Conservation (phyloP, 75 land plant genomes). For the Cryptomeria japonica region DNA sequence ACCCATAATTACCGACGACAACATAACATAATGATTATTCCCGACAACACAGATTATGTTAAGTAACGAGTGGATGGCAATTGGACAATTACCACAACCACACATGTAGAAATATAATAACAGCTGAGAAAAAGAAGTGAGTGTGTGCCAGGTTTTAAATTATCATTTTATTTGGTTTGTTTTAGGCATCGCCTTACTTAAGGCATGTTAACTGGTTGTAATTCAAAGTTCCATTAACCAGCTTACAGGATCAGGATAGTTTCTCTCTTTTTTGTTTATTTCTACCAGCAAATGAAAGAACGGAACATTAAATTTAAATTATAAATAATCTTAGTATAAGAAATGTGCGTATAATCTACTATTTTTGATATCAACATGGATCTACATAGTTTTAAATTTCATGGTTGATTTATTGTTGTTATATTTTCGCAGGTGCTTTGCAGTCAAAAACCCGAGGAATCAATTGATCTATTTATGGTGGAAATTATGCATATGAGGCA, state of each 20-base stretch:
- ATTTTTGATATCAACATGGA: background rate
- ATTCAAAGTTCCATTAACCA: background rate
- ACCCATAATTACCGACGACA: too few species aligned
- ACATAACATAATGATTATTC: too few species aligned
- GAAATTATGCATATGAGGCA: slow-evolving; percentile 99
- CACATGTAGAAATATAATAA: background rate
- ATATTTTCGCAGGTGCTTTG: slow-evolving; percentile 75
- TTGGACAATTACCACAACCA: background rate
- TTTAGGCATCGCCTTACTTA: background rate
- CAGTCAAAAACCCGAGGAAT: slow-evolving; percentile 83
- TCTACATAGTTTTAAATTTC: background rate
- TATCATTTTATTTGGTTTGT: background rate
- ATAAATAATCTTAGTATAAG: background rate
- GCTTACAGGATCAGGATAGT: background rate
- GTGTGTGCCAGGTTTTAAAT: background rate
- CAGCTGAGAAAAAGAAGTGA: background rate
- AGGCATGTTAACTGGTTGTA: background rate
- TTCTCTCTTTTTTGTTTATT: background rate
- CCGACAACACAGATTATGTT: too few species aligned
- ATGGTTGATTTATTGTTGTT: background rate
- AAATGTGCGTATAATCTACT: background rate
- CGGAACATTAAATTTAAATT: background rate
- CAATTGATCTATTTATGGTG: slow-evolving; percentile 98
- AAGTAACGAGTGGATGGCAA: too few species aligned
- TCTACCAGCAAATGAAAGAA: background rate